Conservation (phyloP, 2,329 filamentous ascomycete genomes). For the Neofusicoccum ribis region DNA sequence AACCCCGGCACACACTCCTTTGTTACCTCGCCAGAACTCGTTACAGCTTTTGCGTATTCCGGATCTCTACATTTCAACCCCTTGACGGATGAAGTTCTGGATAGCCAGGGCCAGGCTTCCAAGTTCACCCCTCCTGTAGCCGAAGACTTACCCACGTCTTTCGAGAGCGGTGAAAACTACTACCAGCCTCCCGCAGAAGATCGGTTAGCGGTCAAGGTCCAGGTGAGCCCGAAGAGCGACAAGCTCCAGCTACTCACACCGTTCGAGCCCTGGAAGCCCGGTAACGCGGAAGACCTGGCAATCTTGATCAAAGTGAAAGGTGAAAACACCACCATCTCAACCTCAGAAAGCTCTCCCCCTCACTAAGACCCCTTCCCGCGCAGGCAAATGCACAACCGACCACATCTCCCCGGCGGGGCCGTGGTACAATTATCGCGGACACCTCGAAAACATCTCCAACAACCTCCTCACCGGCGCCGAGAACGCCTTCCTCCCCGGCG, state of each 20-base stretch:
- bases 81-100: conserved; percentile 24
- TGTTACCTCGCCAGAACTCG: conserved; percentile 50
- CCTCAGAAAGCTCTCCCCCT: no score
- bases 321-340: neutral
- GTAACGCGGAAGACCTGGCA: conserved; percentile 26
- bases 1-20: conserved; percentile 51
- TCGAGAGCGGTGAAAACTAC: conserved; percentile 27
- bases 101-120: conserved; percentile 22
- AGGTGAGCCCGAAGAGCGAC: conserved; percentile 31
- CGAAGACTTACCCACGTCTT: conserved; percentile 22
- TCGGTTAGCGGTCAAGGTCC: conserved; percentile 26
- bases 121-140: conserved; percentile 29
- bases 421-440: conserved; percentile 43
- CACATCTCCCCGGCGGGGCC: conserved; percentile 43
- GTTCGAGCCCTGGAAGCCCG: conserved; percentile 28
- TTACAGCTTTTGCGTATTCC: conserved; percentile 37
- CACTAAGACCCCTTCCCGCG: neutral
- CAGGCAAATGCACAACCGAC: conserved; percentile 43
- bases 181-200: conserved; percentile 29
- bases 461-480: no score
- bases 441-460: no score
- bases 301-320: conserved; percentile 36
- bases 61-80: conserved; percentile 32
- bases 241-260: conserved; percentile 27
- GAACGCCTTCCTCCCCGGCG: conserved; percentile 30